These are phyloP conservation scores for Aleurites moluccanus DNA, from an alignment of 441 rosid genomes.

Conservation along the genomic window DNA sequence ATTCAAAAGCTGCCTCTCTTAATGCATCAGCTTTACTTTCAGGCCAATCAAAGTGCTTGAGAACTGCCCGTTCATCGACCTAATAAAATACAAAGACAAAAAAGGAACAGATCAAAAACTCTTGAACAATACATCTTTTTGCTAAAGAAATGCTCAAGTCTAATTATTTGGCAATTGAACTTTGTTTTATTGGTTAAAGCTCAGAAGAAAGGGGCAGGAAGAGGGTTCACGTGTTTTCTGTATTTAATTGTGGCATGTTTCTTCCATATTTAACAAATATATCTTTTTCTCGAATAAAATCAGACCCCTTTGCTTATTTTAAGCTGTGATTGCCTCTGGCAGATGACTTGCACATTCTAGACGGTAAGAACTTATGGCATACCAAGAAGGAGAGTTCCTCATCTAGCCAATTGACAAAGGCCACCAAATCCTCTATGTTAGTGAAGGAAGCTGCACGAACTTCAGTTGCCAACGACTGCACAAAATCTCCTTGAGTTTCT, in stretches of 20 bases:
- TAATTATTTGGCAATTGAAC: constrained; percentile 8
- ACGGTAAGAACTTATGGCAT: constrained; percentile 21
- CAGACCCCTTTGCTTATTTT: constrained; percentile 8
- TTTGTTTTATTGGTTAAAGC: constrained; percentile 1
- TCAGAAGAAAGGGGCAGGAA: not conserved
- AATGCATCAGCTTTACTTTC: constrained; percentile 97
- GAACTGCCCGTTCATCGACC: constrained; percentile 98
- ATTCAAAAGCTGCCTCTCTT: constrained; percentile 95
- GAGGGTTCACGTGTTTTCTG: not conserved
- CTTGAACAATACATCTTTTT: not conserved
- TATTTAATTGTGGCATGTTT: not conserved
- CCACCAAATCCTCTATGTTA: constrained; percentile 71
- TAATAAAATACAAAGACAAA: constrained; percentile 23
- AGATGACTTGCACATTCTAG: constrained; percentile 17
- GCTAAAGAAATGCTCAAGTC: constrained; percentile 8
- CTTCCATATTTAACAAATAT: constrained; percentile 15
- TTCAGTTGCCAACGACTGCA: constrained; percentile 86
- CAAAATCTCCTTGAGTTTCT: constrained; percentile 97
- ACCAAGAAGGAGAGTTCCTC: constrained; percentile 99
- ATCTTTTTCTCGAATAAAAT: constrained; percentile 1
- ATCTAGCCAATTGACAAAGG: constrained; percentile 97
- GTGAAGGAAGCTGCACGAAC: constrained; percentile 83
- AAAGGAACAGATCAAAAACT: not conserved
- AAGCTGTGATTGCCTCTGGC: constrained; percentile 1
- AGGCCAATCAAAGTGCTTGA: constrained; percentile 99